These are phyloP conservation scores for Xanthoceras sorbifolium DNA, from an alignment of 345 rosid species.

Conservation along the genomic window DNA sequence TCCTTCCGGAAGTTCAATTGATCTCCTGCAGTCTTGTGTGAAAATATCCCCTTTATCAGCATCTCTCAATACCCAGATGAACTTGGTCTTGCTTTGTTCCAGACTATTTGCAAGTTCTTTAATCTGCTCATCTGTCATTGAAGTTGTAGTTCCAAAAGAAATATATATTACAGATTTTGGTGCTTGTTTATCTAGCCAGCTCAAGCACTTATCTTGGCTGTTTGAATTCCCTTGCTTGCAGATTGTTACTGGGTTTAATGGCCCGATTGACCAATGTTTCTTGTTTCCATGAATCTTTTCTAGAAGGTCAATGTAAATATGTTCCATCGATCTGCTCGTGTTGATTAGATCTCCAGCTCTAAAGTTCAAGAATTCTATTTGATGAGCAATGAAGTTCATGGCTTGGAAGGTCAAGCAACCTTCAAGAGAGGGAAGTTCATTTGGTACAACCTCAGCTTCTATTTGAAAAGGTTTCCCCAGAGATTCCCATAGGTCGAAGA, in stretches of 20 bases:
- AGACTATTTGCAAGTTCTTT: conserved; percentile 23
- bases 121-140: conserved; percentile 26
- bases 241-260: conserved; percentile 17
- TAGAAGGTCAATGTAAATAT: conserved; percentile 12
- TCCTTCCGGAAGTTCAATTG: conserved; percentile 2
- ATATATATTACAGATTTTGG: conserved; percentile 25
- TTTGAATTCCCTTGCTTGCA: background rate
- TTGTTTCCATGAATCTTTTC: background rate
- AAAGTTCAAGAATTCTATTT: conserved; percentile 1
- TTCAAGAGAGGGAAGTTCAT: conserved; percentile 6
- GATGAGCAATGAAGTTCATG: conserved; percentile 11
- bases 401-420: conserved; percentile 18
- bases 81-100: background rate
- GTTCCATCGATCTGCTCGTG: conserved; percentile 23
- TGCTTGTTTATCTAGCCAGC: conserved; percentile 29
- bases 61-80: conserved; percentile 21
- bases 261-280: conserved; percentile 28
- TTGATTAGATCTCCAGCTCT: conserved; percentile 15
- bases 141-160: conserved; percentile 32
- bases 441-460: background rate
- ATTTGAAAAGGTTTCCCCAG: conserved; percentile 7
- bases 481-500: background rate
- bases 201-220: conserved; percentile 12
- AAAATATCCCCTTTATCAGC: conserved; percentile 3
- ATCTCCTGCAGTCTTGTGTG: background rate